Percentiles rank a stretch among this genome's conserved stretches.
Conservation (phyloP, 2,329 filamentous ascomycete genomes). For the Botryotinia calthae region DNA sequence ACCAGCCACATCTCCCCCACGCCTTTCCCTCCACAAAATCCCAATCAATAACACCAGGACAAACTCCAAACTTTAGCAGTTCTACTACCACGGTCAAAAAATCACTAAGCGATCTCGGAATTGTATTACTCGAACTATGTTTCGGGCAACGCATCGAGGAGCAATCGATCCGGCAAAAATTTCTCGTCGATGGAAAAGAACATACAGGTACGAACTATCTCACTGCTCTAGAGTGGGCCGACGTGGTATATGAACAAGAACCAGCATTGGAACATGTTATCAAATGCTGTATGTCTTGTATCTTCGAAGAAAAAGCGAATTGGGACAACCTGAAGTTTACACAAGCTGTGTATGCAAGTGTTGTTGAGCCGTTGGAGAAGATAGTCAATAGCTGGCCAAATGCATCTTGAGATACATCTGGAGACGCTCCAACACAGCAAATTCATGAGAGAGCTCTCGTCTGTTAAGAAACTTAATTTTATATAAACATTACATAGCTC, state of each 20-base stretch:
- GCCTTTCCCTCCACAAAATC: slow-evolving; percentile 21
- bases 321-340: slow-evolving; percentile 29
- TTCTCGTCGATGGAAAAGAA: slow-evolving; percentile 26
- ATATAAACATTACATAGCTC: too few relatives aligned
- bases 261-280: slow-evolving; percentile 27
- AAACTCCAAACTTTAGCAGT: background rate
- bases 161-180: slow-evolving; percentile 22
- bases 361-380: slow-evolving; percentile 30
- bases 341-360: slow-evolving; percentile 29
- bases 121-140: slow-evolving; percentile 33
- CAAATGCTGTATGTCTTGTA: slow-evolving; percentile 27
- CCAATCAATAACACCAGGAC: background rate
- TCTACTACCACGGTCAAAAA: slow-evolving; percentile 21
- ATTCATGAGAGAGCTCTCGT: too few relatives aligned
- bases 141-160: slow-evolving; percentile 32
- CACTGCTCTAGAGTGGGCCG: slow-evolving; percentile 29
- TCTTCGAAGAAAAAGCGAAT: slow-evolving; percentile 29
- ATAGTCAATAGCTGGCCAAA: slow-evolving; percentile 8
- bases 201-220: slow-evolving; percentile 26
- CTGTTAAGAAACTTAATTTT: too few relatives aligned
- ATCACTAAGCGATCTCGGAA: slow-evolving; percentile 28
- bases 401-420: background rate
- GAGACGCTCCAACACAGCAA: too few relatives aligned
- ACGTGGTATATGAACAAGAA: slow-evolving; percentile 29
- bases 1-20: slow-evolving; percentile 28